These are phyloP conservation scores for Backusella morwellensis DNA, from an alignment of 192 early-diverging fungal species.

Conservation along the genomic window DNA sequence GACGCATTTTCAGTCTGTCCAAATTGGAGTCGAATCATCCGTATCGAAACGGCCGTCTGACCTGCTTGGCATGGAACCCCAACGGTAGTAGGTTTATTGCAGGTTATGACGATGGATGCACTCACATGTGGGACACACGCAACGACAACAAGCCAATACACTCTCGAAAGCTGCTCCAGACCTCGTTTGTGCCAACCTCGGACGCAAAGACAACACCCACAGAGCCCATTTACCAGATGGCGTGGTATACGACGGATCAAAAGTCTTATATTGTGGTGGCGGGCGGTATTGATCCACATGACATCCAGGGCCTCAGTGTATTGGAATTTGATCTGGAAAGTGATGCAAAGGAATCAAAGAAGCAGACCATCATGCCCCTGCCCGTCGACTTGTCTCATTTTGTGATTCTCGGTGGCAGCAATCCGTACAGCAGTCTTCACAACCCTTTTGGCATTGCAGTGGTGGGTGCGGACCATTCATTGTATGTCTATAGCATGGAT, in stretches of 20 bases:
- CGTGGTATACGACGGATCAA: slow-evolving; percentile 38
- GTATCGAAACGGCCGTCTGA: slow-evolving; percentile 27
- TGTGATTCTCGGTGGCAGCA: slow-evolving; percentile 33
- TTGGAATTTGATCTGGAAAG: slow-evolving; percentile 37
- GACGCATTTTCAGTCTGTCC: slow-evolving; percentile 30
- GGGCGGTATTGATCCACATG: slow-evolving; percentile 37
- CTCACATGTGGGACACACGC: slow-evolving; percentile 46
- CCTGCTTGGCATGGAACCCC: slow-evolving; percentile 46
- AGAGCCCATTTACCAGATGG: slow-evolving; percentile 46
- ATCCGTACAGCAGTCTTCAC: slow-evolving; percentile 34
- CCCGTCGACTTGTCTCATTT: slow-evolving; percentile 42
- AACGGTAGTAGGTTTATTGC: slow-evolving; percentile 47
- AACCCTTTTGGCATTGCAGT: slow-evolving; percentile 41
- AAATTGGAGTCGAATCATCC: slow-evolving; percentile 7
- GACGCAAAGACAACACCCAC: slow-evolving; percentile 15
- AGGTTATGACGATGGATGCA: slow-evolving; percentile 41
- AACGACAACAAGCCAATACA: slow-evolving; percentile 26
- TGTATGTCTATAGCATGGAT: slow-evolving; percentile 35
- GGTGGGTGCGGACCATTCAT: slow-evolving; percentile 31
- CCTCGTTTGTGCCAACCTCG: slow-evolving; percentile 4
- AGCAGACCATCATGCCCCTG: slow-evolving; percentile 39
- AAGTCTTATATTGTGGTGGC: slow-evolving; percentile 44
- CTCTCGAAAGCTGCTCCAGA: slow-evolving; percentile 30
- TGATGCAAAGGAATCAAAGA: slow-evolving; percentile 30
- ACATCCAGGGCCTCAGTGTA: slow-evolving; percentile 42